Base-by-base conservation (phyloP, 2,329 filamentous ascomycete genomes). In the Phyllosticta ampelicida region DNA sequence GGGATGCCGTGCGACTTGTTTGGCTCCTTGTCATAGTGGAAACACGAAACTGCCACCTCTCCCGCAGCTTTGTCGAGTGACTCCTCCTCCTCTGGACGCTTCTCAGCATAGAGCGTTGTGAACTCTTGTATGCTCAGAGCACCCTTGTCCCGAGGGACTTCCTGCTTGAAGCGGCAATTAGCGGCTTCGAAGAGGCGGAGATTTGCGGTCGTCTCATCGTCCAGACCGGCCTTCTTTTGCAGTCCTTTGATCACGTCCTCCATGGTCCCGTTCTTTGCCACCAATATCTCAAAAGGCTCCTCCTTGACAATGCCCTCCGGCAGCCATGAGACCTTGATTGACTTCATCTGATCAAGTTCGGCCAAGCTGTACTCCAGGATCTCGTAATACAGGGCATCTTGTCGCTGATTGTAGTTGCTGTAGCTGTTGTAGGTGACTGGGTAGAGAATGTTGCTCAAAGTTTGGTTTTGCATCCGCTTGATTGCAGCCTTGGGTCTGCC, bases 271-370 rank as follows among this genome's bases (percentile, higher is more conserved):
- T 85, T 90, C 74, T 95, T 96, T 61, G 89, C 85, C 4, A 97
- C 90, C 57, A 99, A 83, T 49, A 97, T 74, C 63, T 96, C 91
- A 61, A 84, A 82, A 1, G 79, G 77, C 66, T 96, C 90, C 84
- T 96, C 91, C 76, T 96, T 97, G 10, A 84, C 84, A 62, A 97
- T 86, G 50, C 94, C 94, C 62, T 99, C 94, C 48, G 86, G 87
- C 51, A 99, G 77, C 84, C 87, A 92, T 1, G 80, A 88, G 53
- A 99, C 75, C 71, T 89, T 92, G 62, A 97, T 76, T 59, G 78
- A 83, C 77, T 95, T 96, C 77, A 95, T 94, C 59, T 89, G 94
- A 68, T 99, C 94, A 50, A 95, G 79, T 71, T 99, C 95, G 21
- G 89, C 87, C 52, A 99, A 75, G 66, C 90, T 96, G 78, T 96